Evolutionary conservation across 106 monocot genomes (phyloP).

Genomic region (Triglochin maritima): DNA sequence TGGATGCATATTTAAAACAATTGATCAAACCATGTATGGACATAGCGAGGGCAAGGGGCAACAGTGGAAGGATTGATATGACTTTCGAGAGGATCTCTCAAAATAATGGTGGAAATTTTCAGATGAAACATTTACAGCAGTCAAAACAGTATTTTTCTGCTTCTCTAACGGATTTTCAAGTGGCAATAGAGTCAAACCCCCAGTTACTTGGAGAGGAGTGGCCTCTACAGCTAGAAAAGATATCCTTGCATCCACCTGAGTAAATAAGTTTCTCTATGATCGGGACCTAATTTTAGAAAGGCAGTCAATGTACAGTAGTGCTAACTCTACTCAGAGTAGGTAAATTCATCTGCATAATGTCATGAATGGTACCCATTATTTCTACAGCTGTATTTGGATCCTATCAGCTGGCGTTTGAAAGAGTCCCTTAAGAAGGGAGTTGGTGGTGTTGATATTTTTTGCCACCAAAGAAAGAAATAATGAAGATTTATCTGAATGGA

Average conservation of each 20-base stretch:
- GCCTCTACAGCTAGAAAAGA: constrained; percentile 65
- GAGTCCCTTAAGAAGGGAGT: too few species aligned
- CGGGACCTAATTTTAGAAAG: neutral
- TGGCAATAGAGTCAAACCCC: constrained; percentile 55
- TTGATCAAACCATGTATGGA: too few species aligned
- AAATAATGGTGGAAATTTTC: constrained; percentile 27
- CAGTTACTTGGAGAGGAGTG: constrained; percentile 55
- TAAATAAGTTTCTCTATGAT: neutral
- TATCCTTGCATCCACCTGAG: constrained; percentile 10
- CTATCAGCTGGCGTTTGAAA: too few species aligned
- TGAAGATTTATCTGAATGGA: too few species aligned
- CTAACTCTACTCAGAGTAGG: neutral
- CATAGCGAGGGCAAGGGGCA: constrained; percentile 26
- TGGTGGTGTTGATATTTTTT: too few species aligned
- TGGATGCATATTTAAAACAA: too few species aligned
- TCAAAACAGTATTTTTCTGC: constrained; percentile 23
- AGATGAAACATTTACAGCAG: constrained; percentile 18
- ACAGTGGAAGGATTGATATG: constrained; percentile 1
- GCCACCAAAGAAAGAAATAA: too few species aligned
- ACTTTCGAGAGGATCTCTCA: constrained; percentile 16
- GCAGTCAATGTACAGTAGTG: neutral
- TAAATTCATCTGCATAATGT: neutral
- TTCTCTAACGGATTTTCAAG: constrained; percentile 17
- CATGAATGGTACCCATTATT: too few species aligned
- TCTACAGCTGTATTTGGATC: too few species aligned